A percentile compares a stretch with the other conserved stretches of the same genome.
These are phyloP conservation scores for Alternaria infectoria DNA, from an alignment of 2,329 filamentous ascomycete genomes.

Conservation along the genomic window DNA sequence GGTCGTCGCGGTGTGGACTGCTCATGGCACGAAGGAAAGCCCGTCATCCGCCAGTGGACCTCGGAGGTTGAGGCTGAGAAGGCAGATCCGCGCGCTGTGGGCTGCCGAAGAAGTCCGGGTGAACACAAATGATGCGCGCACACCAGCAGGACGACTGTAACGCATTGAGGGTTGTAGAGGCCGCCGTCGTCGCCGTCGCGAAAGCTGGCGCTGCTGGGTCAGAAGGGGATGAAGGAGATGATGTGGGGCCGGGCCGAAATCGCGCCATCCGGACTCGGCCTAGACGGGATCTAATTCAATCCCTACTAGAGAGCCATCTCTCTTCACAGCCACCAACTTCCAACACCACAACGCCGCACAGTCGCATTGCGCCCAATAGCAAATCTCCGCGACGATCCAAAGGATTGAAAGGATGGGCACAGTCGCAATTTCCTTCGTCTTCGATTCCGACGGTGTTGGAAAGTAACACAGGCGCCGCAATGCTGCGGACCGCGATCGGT, in stretches of 20 bases:
- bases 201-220: background rate
- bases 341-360: background rate
- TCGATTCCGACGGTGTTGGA: background rate
- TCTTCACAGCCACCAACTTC: conserved; percentile 16
- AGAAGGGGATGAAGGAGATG: background rate
- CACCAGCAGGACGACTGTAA: background rate
- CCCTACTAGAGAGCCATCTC: background rate
- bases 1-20: background rate
- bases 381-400: background rate
- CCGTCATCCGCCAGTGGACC: background rate
- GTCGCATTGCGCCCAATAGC: background rate
- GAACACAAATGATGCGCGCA: background rate
- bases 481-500: conserved; percentile 13
- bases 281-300: conserved; percentile 18
- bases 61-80: background rate
- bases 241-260: conserved; percentile 6
- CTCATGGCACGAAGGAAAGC: background rate
- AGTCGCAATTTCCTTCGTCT: background rate
- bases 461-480: background rate
- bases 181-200: background rate
- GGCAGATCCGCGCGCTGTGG: background rate
- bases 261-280: conserved; percentile 5
- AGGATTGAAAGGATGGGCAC: background rate
- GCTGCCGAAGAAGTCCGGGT: background rate
- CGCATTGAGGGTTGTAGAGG: background rate